Percentiles rank a stretch among this genome's conserved stretches.
These are phyloP conservation scores for Phytophthora capsici DNA, from an alignment of 352 stramenopile species.

Conservation along the genomic window DNA sequence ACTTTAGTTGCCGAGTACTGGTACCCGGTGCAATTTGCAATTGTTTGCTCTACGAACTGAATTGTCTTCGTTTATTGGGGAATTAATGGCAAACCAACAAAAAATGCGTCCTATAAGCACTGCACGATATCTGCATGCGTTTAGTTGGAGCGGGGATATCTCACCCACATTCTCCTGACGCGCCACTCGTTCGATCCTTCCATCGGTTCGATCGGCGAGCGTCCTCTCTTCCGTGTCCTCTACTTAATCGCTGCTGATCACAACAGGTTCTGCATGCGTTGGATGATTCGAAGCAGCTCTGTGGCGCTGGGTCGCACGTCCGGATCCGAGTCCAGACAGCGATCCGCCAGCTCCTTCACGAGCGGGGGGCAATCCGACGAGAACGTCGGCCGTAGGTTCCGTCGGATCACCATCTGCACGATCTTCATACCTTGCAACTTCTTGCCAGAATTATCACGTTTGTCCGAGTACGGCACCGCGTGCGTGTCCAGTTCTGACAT, in stretches of 20 bases:
- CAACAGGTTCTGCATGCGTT: slow-evolving; percentile 61
- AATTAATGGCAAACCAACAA: slow-evolving; percentile 39
- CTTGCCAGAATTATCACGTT: slow-evolving; percentile 70
- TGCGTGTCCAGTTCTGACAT: slow-evolving; percentile 84
- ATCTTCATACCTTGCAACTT: slow-evolving; percentile 88
- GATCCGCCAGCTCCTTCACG: slow-evolving; percentile 64
- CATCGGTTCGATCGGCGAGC: slow-evolving; percentile 25
- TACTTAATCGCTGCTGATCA: slow-evolving; percentile 39
- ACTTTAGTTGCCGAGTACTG: neutral
- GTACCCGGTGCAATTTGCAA: too few relatives aligned
- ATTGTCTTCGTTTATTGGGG: slow-evolving; percentile 33
- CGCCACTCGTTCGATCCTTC: slow-evolving; percentile 32
- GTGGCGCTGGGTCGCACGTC: slow-evolving; percentile 67
- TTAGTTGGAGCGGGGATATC: slow-evolving; percentile 6
- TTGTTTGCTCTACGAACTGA: slow-evolving; percentile 19
- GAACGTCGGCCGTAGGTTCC: slow-evolving; percentile 75
- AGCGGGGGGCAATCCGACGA: slow-evolving; percentile 51
- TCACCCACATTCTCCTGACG: slow-evolving; percentile 10
- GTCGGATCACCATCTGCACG: slow-evolving; percentile 81
- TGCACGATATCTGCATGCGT: slow-evolving; percentile 14
- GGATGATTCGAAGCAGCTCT: slow-evolving; percentile 76
- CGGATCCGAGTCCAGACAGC: slow-evolving; percentile 75
- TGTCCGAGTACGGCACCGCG: slow-evolving; percentile 82
- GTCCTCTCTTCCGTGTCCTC: slow-evolving; percentile 19
- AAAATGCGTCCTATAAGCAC: slow-evolving; percentile 32